Evolutionary conservation across 345 rosid species (phyloP).

Genomic region (Iberis pinnata): DNA sequence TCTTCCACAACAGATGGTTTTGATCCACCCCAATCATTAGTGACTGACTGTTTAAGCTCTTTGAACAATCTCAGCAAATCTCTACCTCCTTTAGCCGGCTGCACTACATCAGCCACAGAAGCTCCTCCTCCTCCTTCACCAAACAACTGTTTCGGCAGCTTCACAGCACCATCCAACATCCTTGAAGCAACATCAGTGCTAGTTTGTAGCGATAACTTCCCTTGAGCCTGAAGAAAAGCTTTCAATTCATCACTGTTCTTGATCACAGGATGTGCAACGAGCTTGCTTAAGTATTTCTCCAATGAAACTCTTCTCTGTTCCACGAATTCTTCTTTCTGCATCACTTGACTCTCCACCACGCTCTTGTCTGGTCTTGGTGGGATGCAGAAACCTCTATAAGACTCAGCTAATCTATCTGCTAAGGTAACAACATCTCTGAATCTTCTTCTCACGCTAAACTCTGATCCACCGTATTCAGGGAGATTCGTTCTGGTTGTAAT

Average conservation of each 20-base stretch:
- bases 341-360: slow-evolving; percentile 89
- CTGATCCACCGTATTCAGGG: slow-evolving; percentile 50
- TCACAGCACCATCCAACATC: slow-evolving; percentile 91
- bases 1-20: slow-evolving; percentile 80
- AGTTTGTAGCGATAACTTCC: slow-evolving; percentile 54
- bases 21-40: slow-evolving; percentile 83
- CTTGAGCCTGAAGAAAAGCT: slow-evolving; percentile 73
- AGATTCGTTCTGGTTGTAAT: slow-evolving; percentile 81
- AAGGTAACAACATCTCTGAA: slow-evolving; percentile 78
- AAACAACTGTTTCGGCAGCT: slow-evolving; percentile 76
- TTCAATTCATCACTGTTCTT: slow-evolving; percentile 74
- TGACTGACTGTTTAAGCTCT: slow-evolving; percentile 79
- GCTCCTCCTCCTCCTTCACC: slow-evolving; percentile 63
- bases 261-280: slow-evolving; percentile 66
- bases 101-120: slow-evolving; percentile 61
- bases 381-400: slow-evolving; percentile 74
- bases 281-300: slow-evolving; percentile 76
- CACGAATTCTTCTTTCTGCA: slow-evolving; percentile 95
- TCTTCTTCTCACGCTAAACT: slow-evolving; percentile 73
- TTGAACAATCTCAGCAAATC: slow-evolving; percentile 82
- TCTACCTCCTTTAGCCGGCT: slow-evolving; percentile 85
- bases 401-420: slow-evolving; percentile 72
- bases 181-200: slow-evolving; percentile 83
- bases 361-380: slow-evolving; percentile 93
- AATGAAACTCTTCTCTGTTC: slow-evolving; percentile 85